phyloP scores from a whole-genome alignment of 2,329 filamentous ascomycete species.

The Aspergillus pseudotamarii region DNA sequence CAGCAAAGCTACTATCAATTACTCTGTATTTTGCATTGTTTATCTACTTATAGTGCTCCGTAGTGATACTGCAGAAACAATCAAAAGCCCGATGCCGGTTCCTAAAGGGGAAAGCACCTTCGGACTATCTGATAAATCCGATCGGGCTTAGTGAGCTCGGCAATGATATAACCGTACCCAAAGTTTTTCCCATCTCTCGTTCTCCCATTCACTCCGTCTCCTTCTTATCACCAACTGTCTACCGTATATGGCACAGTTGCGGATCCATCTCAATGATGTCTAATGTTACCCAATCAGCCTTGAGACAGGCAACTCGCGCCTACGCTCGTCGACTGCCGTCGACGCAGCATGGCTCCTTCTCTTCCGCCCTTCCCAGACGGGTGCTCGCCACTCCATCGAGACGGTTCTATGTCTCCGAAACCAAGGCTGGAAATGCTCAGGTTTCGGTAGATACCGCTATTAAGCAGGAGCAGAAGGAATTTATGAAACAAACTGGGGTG shows the following conservation, averaged over 20 bases:
- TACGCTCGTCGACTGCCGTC: conserved; percentile 55
- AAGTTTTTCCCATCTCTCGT: conserved; percentile 28
- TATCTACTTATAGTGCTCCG: neutral
- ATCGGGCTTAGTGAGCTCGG: conserved; percentile 29
- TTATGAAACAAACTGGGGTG: conserved; percentile 62
- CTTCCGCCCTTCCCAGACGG: conserved; percentile 42
- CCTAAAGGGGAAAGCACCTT: conserved; percentile 14
- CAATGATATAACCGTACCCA: conserved; percentile 32
- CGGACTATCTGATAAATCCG: conserved; percentile 28
- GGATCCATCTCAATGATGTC: conserved; percentile 55
- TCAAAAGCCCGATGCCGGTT: conserved; percentile 15
- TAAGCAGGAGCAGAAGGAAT: conserved; percentile 81
- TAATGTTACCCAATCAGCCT: conserved; percentile 66
- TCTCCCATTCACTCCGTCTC: conserved; percentile 12
- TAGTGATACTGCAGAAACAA: neutral
- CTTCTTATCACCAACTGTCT: conserved; percentile 24
- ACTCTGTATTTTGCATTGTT: neutral
- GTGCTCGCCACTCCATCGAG: conserved; percentile 43
- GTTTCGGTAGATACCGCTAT: conserved; percentile 82
- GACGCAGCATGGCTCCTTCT: conserved; percentile 38
- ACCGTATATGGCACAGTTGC: conserved; percentile 27
- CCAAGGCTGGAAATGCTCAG: conserved; percentile 69
- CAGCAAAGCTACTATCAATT: too few relatives aligned
- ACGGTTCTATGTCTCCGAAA: conserved; percentile 81
- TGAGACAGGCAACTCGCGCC: conserved; percentile 72